Evolutionary conservation across 2,329 filamentous ascomycete genomes (phyloP).

Genomic region (Penicillium sp.): DNA sequence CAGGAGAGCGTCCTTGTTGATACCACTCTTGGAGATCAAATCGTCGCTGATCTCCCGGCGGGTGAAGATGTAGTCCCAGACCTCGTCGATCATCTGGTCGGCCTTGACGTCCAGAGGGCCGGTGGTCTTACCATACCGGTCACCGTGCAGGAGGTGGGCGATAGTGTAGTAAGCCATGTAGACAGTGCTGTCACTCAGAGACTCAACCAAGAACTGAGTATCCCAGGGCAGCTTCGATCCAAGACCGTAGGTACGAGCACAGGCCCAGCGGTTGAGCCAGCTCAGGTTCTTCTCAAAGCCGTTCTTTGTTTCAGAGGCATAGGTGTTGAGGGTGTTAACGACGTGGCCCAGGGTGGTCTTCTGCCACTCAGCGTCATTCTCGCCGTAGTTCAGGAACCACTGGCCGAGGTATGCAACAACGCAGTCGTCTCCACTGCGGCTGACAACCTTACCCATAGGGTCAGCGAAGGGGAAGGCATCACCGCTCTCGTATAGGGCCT

Average conservation of each 20-base stretch:
- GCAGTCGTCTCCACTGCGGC: slow-evolving; percentile 86
- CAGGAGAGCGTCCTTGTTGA: slow-evolving; percentile 69
- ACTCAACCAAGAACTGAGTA: slow-evolving; percentile 83
- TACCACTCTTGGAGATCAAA: slow-evolving; percentile 63
- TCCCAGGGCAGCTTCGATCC: slow-evolving; percentile 97
- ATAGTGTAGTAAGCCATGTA: slow-evolving; percentile 69
- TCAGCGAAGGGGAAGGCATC: slow-evolving; percentile 91
- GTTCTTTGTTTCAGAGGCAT: slow-evolving; percentile 71
- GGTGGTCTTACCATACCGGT: slow-evolving; percentile 75
- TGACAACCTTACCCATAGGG: slow-evolving; percentile 84
- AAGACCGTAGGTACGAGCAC: slow-evolving; percentile 83
- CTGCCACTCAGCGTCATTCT: slow-evolving; percentile 76
- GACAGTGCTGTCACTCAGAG: slow-evolving; percentile 84
- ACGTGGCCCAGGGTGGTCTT: slow-evolving; percentile 70
- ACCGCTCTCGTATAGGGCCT: slow-evolving; percentile 70
- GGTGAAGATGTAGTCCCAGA: slow-evolving; percentile 94
- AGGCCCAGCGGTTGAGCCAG: slow-evolving; percentile 97
- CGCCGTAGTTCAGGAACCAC: slow-evolving; percentile 97
- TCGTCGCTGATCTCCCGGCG: slow-evolving; percentile 68
- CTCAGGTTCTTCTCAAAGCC: slow-evolving; percentile 80
- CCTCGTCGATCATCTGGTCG: slow-evolving; percentile 89
- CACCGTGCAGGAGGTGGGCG: slow-evolving; percentile 67
- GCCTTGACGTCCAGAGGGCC: slow-evolving; percentile 68
- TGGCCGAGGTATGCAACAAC: slow-evolving; percentile 91
- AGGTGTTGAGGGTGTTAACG: slow-evolving; percentile 72